These are phyloP conservation scores for Cytidiella melzeri DNA, from an alignment of 768 basidiomycete genomes.

Conservation along the genomic window DNA sequence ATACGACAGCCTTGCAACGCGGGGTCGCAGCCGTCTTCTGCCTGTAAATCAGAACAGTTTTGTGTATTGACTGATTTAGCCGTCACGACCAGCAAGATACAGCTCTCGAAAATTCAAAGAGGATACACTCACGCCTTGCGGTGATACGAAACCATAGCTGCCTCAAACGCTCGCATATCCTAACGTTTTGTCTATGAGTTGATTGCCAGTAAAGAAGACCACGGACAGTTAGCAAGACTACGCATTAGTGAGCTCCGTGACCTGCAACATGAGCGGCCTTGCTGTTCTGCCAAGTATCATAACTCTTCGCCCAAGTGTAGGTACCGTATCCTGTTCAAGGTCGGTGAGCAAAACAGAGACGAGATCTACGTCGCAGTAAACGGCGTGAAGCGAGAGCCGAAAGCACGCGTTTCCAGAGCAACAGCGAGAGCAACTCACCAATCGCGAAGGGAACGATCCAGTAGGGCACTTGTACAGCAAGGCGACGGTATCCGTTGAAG, in stretches of 20 bases:
- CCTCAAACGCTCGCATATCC: too few relatives aligned
- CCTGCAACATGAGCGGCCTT: slow-evolving; percentile 72
- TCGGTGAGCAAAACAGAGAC: neutral
- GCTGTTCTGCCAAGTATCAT: slow-evolving; percentile 63
- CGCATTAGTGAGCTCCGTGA: slow-evolving; percentile 16
- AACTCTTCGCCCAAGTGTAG: slow-evolving; percentile 74
- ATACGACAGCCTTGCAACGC: too few relatives aligned
- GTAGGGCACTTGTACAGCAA: slow-evolving; percentile 70
- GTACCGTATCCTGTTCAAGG: slow-evolving; percentile 57
- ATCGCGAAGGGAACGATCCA: slow-evolving; percentile 70
- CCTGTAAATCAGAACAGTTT: too few relatives aligned
- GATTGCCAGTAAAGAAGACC: neutral
- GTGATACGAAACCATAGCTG: too few relatives aligned
- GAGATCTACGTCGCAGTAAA: neutral
- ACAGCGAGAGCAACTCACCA: slow-evolving; percentile 44
- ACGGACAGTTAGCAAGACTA: neutral
- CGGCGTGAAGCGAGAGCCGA: neutral
- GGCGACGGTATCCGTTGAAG: slow-evolving; percentile 81
- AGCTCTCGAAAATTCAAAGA: too few relatives aligned
- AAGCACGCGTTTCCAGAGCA: neutral
- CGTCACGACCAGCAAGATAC: too few relatives aligned
- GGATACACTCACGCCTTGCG: too few relatives aligned
- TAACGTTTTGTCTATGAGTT: neutral
- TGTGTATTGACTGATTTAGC: too few relatives aligned
- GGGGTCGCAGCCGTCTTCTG: too few relatives aligned